Base-by-base conservation (phyloP, 1,284 basidiomycete species). In the Volvariella volvacea region DNA sequence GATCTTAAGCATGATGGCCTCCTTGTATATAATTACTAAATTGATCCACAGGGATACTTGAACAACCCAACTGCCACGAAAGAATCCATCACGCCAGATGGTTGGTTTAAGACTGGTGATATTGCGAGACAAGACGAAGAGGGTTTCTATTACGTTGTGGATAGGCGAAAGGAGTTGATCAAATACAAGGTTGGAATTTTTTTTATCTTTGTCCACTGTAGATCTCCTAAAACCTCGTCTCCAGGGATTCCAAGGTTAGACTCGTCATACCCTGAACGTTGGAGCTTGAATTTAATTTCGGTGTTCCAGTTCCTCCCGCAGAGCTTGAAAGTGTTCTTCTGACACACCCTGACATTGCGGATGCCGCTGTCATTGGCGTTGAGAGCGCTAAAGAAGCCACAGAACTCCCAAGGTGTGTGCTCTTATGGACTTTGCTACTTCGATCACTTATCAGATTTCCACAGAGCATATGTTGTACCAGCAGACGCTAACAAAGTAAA, bases 21-120 rank as follows among this genome's bases (percentile, higher is more conserved):
- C 16, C 22, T 16, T 17, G 12, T 25, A 8, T 28, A 12, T n/a
- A n/a, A 19, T 48, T 36, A 33, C 14, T 4, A 37, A 15, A 12
- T 22, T 2, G 1, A 14, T n/a, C 28, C 25, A 6, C n/a, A 79
- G 77, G 79, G 82, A n/a, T 85, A 83, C 52, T 51, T 83, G 39
- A 81, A 81, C 55, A 88, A 91, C 50, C 63, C 66, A 0, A 61
- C 63, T 14, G 88, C 88, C 4, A 92, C 87, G 0, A 60, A 61
- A 9, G 71, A 78, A 7, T 63, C 79, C 2, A 85, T 92, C 51
- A 89, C 84, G 0, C 58, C 66, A 1, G 81, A 87, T 48, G 74
- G 77, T 2, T 93, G 86, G 86, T 85, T 90, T 70, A 88, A 86
- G 69, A 92, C 88, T 0, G 89, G 89, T 1, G 89, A 92, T 60